phyloP scores from a whole-genome alignment of 2,329 filamentous ascomycete genomes.

The Botrytis sinoallii region DNA sequence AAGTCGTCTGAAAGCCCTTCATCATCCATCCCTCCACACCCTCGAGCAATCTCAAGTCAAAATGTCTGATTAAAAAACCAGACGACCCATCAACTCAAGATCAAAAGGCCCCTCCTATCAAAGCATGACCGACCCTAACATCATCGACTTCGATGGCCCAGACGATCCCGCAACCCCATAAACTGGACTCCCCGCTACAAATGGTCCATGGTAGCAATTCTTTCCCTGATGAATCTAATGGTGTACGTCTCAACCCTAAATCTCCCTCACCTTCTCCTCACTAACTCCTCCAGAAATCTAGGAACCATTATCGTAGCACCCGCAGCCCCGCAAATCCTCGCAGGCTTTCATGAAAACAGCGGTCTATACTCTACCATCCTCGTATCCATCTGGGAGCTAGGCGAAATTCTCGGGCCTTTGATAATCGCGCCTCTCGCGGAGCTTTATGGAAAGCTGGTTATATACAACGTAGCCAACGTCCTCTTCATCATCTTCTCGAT shows the following conservation, averaged over 20 bases:
- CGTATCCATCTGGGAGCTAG: neutral
- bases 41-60: too few relatives aligned
- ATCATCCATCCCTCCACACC: neutral
- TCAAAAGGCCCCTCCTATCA: neutral
- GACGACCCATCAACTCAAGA: too few relatives aligned
- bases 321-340: neutral
- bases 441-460: slow-evolving; percentile 51
- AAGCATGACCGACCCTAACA: neutral
- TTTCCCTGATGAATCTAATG: neutral
- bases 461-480: slow-evolving; percentile 52
- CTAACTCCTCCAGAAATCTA: neutral
- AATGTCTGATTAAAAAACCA: too few relatives aligned
- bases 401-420: slow-evolving; percentile 47
- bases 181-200: slow-evolving; percentile 20
- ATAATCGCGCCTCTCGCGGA: slow-evolving; percentile 59
- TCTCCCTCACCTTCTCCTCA: neutral
- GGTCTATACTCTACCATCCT: neutral
- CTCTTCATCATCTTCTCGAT: slow-evolving; percentile 44
- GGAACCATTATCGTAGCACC: neutral
- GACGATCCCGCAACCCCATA: slow-evolving; percentile 21
- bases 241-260: neutral
- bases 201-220: neutral
- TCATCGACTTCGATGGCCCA: slow-evolving; percentile 22
- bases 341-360: neutral
- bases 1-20: neutral